Base-by-base conservation (phyloP, 352 stramenopile species). In the Globisporangium viniferum region DNA sequence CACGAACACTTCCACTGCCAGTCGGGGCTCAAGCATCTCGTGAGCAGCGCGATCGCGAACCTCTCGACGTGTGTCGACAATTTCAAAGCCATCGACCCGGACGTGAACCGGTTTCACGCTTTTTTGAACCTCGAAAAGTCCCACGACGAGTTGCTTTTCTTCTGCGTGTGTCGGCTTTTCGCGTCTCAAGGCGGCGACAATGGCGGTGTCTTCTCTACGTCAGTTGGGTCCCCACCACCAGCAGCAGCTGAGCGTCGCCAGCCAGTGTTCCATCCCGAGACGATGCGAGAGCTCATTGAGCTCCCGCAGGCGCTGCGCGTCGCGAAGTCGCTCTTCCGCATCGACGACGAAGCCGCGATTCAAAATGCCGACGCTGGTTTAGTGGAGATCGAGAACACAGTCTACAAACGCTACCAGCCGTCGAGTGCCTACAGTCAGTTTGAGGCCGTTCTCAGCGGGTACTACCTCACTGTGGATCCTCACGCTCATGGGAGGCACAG, bases 1-100 rank as follows among this genome's bases (percentile, higher is more conserved):
- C 76, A 68, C 18, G 75, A 91, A 60, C 86, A 94, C 73, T 94
- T 89, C 35, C 79, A 80, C 9, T 90, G 79, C 67, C 77, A 88
- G 24, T 65, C 86, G 5, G 86, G 86, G 0, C 72, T 94, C 6
- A 73, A 67, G 27, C 72, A 76, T 9, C 66, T 94, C n/a, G 77
- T 90, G 3, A 78, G 89, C n/a, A 68, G 69, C 5, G 75, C 82
- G 3, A 63, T 86, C 36, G 53, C 58, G 1, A 79, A 73, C 33
- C 44, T 91, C 15, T 6, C 67, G 3, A 63, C 64, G 0, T 72
- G 64, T 29, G 54, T 89, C n/a, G 71, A 77, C 3, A 59, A 65
- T 22, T 90, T 91, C 33, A 61, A 71, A 18, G 48, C 31, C 0
- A 55, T 88, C 2, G 84, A 92, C 48, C 56, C 77, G 1, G 86